Evolutionary conservation across 768 basidiomycete species (phyloP), one percentile per base, ranked within the genome.

Genomic region (Pulveroboletus ravenelii): DNA sequence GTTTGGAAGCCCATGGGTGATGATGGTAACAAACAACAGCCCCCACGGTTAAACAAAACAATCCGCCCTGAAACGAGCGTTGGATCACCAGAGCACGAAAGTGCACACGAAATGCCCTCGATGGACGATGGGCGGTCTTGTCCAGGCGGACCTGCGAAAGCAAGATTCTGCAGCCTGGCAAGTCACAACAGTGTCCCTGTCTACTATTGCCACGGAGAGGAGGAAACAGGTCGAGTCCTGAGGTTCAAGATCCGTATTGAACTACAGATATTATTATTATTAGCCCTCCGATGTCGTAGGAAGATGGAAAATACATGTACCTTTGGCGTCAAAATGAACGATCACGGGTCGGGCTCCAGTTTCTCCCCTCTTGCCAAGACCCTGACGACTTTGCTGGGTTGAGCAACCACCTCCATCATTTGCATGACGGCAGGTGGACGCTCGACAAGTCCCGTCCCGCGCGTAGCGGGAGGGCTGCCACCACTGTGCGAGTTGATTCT

Each of bases 341-440:
- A 7, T 60, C 57, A 70, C 3, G 67, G 54, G 40, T 66, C 72
- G 35, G 78, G 79, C 38, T 92, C 88, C 47, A 92, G 68, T 67
- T 90, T 89, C 76, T 92, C 89, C 30, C 89, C 89, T 12, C 89
- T 80, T 2, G 89, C 87, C 52, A 92, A 79, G 27, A 92, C 84
- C 23, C 88, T 75, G 31, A 91, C 82, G 55, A 87, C 84, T 54
- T 81, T 84, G 65, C 78, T 84, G 7, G 86, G 84, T 56, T 87
- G 84, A 18, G 83, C 73, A 9, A 87, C 77, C 66, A 80, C 79
- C 55, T 84, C 84, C 85, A 87, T 88, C 86, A 90, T 87, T 5
- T 85, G 82, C 76, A 82, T 80, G 41, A 88, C 85, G 2, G 87
- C 84, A 9, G 85, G 78, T 0, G 87, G 86, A 17, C 87, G 80